Evolutionary conservation across 371 early-diverging fungal genomes (phyloP), one percentile per base, ranked within the genome.

Genomic region (Smittium culicis): DNA sequence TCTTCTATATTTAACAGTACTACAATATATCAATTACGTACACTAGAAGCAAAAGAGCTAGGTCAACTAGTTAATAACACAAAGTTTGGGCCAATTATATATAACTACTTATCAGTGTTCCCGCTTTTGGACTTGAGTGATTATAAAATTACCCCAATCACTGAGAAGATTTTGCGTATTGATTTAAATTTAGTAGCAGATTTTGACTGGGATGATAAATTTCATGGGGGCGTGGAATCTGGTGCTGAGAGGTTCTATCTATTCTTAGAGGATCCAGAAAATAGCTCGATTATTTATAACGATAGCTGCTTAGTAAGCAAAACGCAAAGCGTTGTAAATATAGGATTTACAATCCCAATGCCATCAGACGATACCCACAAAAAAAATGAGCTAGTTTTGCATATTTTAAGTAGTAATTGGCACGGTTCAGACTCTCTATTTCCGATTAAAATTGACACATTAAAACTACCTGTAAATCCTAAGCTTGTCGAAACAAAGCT

Each of bases 181-280:
- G 84, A 87, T 2, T 74, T 96, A 30, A 81, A 82, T 2, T 80
- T 93, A 1, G 86, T 86, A 0, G 82, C 88, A 3, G 93, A 91
- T 69, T 98, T 96, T 79, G 81, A 84, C 2, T 98, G 96, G 96
- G 88, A 85, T 71, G 95, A 94, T 33, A 81, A 84, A 14, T 79
- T 90, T 24, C 96, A 95, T 68, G 96, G 94, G 28, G 45, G 45
- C 8, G 14, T 45, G 8, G 45, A 45, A 8, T 20, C 8, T 14
- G 79, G 77, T 20, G 85, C 83, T 2, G 94, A 96, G 72, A 87
- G 90, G 0, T 98, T 90, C 84, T 95, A 92, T 88, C 86, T 96
- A 35, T 95, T 91, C 91, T 91, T 94, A 1, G 93, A 95, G 70
- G 94, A 94, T 67, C 76, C 81, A 0, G 83, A 83, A 65, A 70